These are phyloP conservation scores for Lichtheimia ornata DNA, from an alignment of 371 early-diverging fungal genomes.

Conservation along the genomic window DNA sequence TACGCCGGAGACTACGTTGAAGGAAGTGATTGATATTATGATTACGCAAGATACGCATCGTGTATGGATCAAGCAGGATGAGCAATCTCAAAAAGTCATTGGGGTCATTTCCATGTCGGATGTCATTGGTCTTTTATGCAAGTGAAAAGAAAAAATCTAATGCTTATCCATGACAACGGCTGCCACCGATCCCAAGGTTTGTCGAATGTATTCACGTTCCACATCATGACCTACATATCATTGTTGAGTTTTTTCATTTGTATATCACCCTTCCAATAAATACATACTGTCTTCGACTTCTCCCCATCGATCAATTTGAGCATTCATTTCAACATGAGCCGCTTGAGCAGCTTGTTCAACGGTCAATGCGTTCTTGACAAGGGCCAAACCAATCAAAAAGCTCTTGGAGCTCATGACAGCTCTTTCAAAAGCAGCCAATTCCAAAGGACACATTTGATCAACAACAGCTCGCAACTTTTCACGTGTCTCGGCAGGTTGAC, in stretches of 20 bases:
- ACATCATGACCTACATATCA: slow-evolving; percentile 48
- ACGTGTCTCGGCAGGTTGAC: slow-evolving; percentile 67
- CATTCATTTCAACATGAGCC: slow-evolving; percentile 81
- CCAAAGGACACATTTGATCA: slow-evolving; percentile 61
- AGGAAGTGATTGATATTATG: slow-evolving; percentile 37
- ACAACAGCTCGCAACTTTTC: slow-evolving; percentile 57
- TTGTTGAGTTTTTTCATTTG: neutral
- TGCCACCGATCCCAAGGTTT: slow-evolving; percentile 53
- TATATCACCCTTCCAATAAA: neutral
- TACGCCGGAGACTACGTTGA: slow-evolving; percentile 30
- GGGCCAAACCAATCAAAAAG: slow-evolving; percentile 83
- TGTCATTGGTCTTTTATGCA: slow-evolving; percentile 42
- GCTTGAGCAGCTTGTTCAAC: slow-evolving; percentile 83
- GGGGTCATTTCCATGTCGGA: slow-evolving; percentile 62
- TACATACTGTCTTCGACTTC: slow-evolving; percentile 85
- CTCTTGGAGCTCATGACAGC: slow-evolving; percentile 89
- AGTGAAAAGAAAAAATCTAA: neutral
- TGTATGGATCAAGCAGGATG: slow-evolving; percentile 54
- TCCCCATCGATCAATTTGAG: slow-evolving; percentile 92
- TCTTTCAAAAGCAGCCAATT: slow-evolving; percentile 89
- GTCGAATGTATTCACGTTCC: slow-evolving; percentile 51
- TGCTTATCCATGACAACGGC: slow-evolving; percentile 41
- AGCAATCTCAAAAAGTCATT: slow-evolving; percentile 28
- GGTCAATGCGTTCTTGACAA: slow-evolving; percentile 70
- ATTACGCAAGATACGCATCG: slow-evolving; percentile 49